Evolutionary conservation across 208 protist species (phyloP).

Genomic region (Trypanosoma boissoni): DNA sequence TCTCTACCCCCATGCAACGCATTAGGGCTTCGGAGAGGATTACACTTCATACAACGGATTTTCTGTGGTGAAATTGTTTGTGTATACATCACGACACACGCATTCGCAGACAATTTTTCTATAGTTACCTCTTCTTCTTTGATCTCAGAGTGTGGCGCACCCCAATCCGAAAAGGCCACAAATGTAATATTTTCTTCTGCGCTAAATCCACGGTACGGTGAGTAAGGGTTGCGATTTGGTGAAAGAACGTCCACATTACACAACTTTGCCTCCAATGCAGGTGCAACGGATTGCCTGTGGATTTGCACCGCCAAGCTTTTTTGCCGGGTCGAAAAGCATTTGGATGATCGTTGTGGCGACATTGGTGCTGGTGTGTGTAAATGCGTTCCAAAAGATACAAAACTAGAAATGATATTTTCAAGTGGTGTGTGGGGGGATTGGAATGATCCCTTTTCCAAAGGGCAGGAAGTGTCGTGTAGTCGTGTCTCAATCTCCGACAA

Average conservation of each 20-base stretch:
- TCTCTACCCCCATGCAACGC: too few species aligned
- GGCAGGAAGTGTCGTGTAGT: too few species aligned
- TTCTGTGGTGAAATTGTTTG: conserved; percentile 7
- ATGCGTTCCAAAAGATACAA: background rate
- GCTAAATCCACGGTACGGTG: conserved; percentile 27
- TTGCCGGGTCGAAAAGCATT: conserved; percentile 16
- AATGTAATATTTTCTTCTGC: background rate
- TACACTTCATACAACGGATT: background rate
- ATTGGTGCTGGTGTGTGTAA: conserved; percentile 21
- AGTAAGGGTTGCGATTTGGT: conserved; percentile 67
- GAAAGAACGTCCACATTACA: conserved; percentile 41
- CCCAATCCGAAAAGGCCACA: background rate
- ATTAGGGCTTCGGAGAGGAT: background rate
- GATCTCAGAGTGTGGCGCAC: too few species aligned
- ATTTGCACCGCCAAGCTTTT: conserved; percentile 11
- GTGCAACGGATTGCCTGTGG: conserved; percentile 11
- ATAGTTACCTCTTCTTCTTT: background rate
- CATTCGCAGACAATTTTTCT: background rate
- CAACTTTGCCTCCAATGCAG: conserved; percentile 18
- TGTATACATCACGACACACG: conserved; percentile 5
- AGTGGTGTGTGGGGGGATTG: conserved; percentile 37
- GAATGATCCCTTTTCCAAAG: background rate
- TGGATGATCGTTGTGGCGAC: conserved; percentile 50
- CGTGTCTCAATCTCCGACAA: too few species aligned
- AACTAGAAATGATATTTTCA: conserved; percentile 22